phyloP scores from a whole-genome alignment of 345 rosid genomes.

The Populus deltoides region DNA sequence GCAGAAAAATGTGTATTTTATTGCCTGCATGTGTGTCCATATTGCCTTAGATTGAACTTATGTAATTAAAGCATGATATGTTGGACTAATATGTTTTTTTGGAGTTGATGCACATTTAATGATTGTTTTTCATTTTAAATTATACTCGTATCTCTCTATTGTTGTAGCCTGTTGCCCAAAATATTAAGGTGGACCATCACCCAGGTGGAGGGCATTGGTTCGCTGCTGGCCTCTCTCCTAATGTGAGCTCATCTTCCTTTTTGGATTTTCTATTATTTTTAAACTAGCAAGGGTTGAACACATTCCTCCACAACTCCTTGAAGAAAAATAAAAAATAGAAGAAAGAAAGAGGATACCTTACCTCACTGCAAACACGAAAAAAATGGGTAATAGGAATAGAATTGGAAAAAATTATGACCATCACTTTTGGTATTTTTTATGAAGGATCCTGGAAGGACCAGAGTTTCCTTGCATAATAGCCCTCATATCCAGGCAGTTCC shows the following conservation, averaged over 20 bases:
- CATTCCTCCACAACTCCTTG: not conserved
- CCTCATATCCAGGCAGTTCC: constrained; percentile 74
- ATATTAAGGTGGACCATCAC: constrained; percentile 91
- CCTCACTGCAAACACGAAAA: not conserved
- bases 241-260: constrained; percentile 51
- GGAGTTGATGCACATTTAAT: not conserved
- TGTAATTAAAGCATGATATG: not conserved
- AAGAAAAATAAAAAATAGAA: not conserved
- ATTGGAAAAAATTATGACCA: not conserved
- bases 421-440: not conserved
- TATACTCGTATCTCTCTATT: constrained; percentile 12
- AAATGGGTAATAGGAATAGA: not conserved
- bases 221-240: constrained; percentile 99
- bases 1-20: not conserved
- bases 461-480: constrained; percentile 66
- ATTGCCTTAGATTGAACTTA: not conserved
- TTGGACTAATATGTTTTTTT: not conserved
- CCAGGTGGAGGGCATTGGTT: constrained; percentile 99
- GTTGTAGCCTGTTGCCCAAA: constrained; percentile 77
- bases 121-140: not conserved
- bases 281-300: not conserved
- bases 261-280: constrained; percentile 11
- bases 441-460: constrained; percentile 73
- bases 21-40: not conserved
- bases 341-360: not conserved